Percentiles rank a stretch among this genome's conserved stretches.
Conservation (phyloP, 331 rosid species). For the Pyracantha coccinea region DNA sequence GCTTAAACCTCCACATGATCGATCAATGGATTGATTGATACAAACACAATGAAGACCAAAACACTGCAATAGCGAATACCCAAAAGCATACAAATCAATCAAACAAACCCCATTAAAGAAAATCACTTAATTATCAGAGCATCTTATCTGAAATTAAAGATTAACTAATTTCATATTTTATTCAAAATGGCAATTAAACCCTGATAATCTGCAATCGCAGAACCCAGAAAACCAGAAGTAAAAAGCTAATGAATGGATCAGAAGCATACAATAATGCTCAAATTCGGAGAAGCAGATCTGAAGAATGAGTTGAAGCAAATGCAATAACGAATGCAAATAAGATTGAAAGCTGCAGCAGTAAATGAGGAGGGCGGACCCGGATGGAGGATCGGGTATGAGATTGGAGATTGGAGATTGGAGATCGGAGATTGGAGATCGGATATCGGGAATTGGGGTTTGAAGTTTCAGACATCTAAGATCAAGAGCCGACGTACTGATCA, state of each 20-base stretch:
- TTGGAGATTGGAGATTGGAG: neutral
- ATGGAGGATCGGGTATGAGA: neutral
- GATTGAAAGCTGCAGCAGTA: neutral
- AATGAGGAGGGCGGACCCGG: neutral
- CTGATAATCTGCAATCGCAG: neutral
- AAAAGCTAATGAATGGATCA: neutral
- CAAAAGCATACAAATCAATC: neutral
- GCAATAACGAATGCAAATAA: neutral
- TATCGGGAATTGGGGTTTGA: neutral
- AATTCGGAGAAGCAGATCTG: slow-evolving; percentile 2
- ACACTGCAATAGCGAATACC: neutral
- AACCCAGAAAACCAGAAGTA: neutral
- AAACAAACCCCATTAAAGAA: neutral
- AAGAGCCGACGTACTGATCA: slow-evolving; percentile 2
- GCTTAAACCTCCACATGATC: slow-evolving; percentile 91
- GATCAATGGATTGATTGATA: neutral
- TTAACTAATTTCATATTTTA: neutral
- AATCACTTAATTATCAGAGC: neutral
- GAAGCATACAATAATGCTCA: neutral
- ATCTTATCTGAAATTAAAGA: neutral
- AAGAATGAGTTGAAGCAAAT: neutral
- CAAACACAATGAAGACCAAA: neutral
- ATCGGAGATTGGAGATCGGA: neutral
- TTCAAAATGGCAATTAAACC: neutral
- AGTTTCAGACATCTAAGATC: slow-evolving; percentile 3